Percentiles rank a stretch among this genome's conserved stretches.
These are phyloP conservation scores for Huntiella bhutanensis DNA, from an alignment of 2,329 filamentous ascomycete species.

Conservation along the genomic window DNA sequence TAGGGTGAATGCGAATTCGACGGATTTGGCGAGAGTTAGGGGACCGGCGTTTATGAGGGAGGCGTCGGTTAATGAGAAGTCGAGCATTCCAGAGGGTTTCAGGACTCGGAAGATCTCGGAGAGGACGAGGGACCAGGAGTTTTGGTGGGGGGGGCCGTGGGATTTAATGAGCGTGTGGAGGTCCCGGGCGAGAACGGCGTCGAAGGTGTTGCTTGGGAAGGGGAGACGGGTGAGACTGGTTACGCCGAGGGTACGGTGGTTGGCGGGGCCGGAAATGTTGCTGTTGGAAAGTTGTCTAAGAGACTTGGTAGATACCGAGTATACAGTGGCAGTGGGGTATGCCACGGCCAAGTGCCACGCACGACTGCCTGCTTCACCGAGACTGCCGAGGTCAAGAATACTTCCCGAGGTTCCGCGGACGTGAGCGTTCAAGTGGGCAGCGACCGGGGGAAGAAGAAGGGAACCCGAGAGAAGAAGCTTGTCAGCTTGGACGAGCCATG, in stretches of 20 bases:
- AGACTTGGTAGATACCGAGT: constrained; percentile 64
- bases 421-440: constrained; percentile 31
- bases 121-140: constrained; percentile 79
- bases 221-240: constrained; percentile 62
- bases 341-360: constrained; percentile 82
- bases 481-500: constrained; percentile 42
- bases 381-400: constrained; percentile 73
- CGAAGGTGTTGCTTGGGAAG: constrained; percentile 72
- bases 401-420: constrained; percentile 27
- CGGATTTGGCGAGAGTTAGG: constrained; percentile 59
- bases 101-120: constrained; percentile 76
- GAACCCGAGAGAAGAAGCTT: constrained; percentile 45
- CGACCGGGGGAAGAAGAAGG: constrained; percentile 43
- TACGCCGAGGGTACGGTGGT: constrained; percentile 71
- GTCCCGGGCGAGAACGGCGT: constrained; percentile 76
- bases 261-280: constrained; percentile 64
- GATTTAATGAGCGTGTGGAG: constrained; percentile 72
- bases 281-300: constrained; percentile 52
- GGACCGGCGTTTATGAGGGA: constrained; percentile 75
- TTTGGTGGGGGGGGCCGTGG: constrained; percentile 43
- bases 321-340: constrained; percentile 69
- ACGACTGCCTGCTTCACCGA: constrained; percentile 70
- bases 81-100: constrained; percentile 81
- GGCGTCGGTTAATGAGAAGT: constrained; percentile 78
- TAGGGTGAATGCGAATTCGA: constrained; percentile 82